Base-by-base conservation (phyloP, 768 basidiomycete genomes). In the Neoboletus subvelutipes region DNA sequence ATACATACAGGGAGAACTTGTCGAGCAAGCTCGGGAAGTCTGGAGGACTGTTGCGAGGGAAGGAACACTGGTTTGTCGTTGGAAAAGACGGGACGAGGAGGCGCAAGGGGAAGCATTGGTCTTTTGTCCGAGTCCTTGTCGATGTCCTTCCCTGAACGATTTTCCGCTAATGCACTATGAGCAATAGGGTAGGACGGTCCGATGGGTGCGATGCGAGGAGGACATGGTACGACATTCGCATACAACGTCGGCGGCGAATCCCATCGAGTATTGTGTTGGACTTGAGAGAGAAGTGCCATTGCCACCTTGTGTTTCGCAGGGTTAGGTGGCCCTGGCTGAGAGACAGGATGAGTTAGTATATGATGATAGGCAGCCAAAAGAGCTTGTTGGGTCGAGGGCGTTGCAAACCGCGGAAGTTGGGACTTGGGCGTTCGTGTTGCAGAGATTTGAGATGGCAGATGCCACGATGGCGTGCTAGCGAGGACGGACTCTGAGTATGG, bases 401-500 rank as follows among this genome's bases (percentile, higher is more conserved):
- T 80, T 5, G 80, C 70, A 7, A 77, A 67, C 5, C 76, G 78
- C 28, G 70, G 17, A 3, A 63, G 47, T 20, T 61, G 62, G 0
- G 63, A 13, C 12, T 64, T 62, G 31, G 72, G 58, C 7, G 63
- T 42, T 3, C 63, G 63, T 11, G 62, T 58, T 0, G 66, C 54
- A 8, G 77, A 69, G 4, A 67, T 67, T 8, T 70, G 66, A 2
- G 81, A 64, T 3, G 86, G 88, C 0, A 92, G 75, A 67, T 91
- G 89, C 83, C 87, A 86, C 64, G 87, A 80, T 18, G 87, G 79
- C 8, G 81, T 76, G 8, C 78, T 74, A 5, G 87, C 80, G 24
- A 92, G 81, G 4, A 86, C 78, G 0, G 90, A 92, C 61, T 87
- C 83, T 2, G 80, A 80, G 64, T 92, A 92, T 5, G 90, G 87